Percentiles rank a stretch among this genome's conserved stretches.
These are phyloP conservation scores for Sporisorium scitamineum DNA, from an alignment of 1,284 basidiomycete species.

Conservation along the genomic window DNA sequence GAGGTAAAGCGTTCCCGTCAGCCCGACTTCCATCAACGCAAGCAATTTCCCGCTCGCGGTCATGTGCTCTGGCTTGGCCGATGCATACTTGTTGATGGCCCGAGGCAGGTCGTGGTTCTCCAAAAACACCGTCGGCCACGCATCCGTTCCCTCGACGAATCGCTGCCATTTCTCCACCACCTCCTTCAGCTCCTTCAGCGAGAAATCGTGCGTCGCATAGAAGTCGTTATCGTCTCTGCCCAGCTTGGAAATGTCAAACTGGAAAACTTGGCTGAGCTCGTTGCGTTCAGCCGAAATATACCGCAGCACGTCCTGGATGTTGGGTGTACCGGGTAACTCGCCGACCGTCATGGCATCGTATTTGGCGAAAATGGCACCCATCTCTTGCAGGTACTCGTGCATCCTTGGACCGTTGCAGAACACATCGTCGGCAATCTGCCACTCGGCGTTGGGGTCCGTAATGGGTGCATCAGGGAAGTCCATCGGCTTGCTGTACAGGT, in stretches of 20 bases:
- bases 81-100: conserved; percentile 75
- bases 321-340: conserved; percentile 71
- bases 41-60: conserved; percentile 76
- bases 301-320: conserved; percentile 72
- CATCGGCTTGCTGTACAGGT: conserved; percentile 59
- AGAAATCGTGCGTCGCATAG: conserved; percentile 73
- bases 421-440: conserved; percentile 74
- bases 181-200: conserved; percentile 74
- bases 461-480: conserved; percentile 64
- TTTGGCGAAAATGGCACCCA: conserved; percentile 72
- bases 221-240: conserved; percentile 69
- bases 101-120: conserved; percentile 79
- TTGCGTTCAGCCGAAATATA: conserved; percentile 77
- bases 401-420: conserved; percentile 69
- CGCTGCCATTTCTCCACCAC: conserved; percentile 76
- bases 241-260: conserved; percentile 76
- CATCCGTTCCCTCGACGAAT: conserved; percentile 27
- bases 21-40: conserved; percentile 75
- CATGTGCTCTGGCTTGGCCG: conserved; percentile 75
- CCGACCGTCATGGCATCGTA: conserved; percentile 76
- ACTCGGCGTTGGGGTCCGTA: conserved; percentile 73
- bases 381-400: conserved; percentile 77
- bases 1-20: conserved; percentile 78
- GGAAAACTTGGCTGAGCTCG: conserved; percentile 75
- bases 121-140: conserved; percentile 48